Conservation (phyloP, 352 stramenopile genomes). For the Phytophthora tubulina region DNA sequence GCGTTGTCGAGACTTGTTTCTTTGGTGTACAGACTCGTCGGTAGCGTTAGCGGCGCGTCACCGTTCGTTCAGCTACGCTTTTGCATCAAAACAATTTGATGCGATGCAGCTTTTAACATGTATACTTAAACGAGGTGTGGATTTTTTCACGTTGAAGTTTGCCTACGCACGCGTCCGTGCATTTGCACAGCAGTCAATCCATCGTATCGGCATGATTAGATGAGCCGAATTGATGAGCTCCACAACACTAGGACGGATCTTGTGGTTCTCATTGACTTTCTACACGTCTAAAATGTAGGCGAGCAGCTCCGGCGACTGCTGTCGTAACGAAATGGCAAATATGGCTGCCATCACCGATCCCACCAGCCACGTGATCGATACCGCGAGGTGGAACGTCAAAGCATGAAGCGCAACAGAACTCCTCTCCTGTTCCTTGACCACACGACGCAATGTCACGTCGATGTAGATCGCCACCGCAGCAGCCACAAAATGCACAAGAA, state of each 20-base stretch:
- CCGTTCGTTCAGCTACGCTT: background rate
- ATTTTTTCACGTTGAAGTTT: background rate
- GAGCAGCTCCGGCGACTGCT: constrained; percentile 55
- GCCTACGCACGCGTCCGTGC: too few relatives aligned
- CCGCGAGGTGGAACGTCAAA: constrained; percentile 54
- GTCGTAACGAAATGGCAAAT: constrained; percentile 51
- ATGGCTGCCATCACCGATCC: constrained; percentile 43
- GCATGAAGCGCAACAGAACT: constrained; percentile 40
- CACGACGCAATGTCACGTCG: constrained; percentile 28
- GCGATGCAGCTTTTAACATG: constrained; percentile 17
- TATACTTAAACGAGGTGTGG: constrained; percentile 12
- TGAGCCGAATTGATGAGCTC: background rate
- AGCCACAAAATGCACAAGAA: constrained; percentile 46
- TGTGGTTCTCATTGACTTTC: background rate
- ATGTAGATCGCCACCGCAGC: constrained; percentile 60
- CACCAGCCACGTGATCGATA: constrained; percentile 62
- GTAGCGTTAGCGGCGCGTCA: background rate
- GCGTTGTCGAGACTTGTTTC: too few relatives aligned
- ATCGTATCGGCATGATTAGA: constrained; percentile 5
- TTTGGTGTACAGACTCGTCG: background rate
- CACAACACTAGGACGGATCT: background rate
- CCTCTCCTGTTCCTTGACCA: constrained; percentile 27
- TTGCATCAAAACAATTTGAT: constrained; percentile 37
- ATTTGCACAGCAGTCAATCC: background rate
- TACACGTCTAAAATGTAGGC: constrained; percentile 59